phyloP scores from a whole-genome alignment of 2,329 filamentous ascomycete genomes.

The Cladophialophora yegresii region DNA sequence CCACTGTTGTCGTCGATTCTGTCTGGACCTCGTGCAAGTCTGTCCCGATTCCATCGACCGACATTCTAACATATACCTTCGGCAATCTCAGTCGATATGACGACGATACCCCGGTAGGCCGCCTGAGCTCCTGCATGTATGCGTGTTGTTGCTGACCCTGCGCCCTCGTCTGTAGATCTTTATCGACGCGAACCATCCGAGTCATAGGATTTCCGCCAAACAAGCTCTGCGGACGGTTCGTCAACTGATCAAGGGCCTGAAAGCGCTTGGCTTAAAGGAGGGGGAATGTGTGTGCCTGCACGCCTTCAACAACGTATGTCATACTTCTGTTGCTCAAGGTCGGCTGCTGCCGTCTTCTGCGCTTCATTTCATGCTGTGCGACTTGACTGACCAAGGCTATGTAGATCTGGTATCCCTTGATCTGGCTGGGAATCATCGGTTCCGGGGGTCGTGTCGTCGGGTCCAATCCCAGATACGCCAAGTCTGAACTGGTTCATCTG shows the following conservation, averaged over 20 bases:
- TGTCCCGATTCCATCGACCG: conserved; percentile 30
- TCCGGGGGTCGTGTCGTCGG: conserved; percentile 54
- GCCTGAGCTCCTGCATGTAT: conserved; percentile 11
- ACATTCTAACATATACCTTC: conserved; percentile 49
- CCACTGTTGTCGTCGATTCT: conserved; percentile 3
- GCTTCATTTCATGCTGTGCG: conserved; percentile 28
- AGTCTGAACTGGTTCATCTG: conserved; percentile 52
- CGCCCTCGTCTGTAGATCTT: conserved; percentile 39
- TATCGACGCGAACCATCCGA: conserved; percentile 47
- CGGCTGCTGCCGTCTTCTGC: conserved; percentile 21
- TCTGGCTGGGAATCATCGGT: conserved; percentile 49
- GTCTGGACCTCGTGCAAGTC: conserved; percentile 24
- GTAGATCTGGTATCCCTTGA: conserved; percentile 45
- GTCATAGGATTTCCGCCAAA: conserved; percentile 42
- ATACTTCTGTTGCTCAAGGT: conserved; percentile 35
- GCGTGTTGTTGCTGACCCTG: conserved; percentile 6
- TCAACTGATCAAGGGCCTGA: conserved; percentile 47
- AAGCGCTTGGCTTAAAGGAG: conserved; percentile 42
- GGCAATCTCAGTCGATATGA: conserved; percentile 42
- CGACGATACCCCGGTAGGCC: conserved; percentile 40
- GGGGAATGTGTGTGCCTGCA: conserved; percentile 50
- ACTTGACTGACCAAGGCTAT: conserved; percentile 19
- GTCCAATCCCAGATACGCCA: conserved; percentile 54
- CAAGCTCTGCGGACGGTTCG: conserved; percentile 44
- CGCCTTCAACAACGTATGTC: conserved; percentile 46